phyloP scores from a whole-genome alignment of 1,284 basidiomycete genomes.

The Boletus smithii region DNA sequence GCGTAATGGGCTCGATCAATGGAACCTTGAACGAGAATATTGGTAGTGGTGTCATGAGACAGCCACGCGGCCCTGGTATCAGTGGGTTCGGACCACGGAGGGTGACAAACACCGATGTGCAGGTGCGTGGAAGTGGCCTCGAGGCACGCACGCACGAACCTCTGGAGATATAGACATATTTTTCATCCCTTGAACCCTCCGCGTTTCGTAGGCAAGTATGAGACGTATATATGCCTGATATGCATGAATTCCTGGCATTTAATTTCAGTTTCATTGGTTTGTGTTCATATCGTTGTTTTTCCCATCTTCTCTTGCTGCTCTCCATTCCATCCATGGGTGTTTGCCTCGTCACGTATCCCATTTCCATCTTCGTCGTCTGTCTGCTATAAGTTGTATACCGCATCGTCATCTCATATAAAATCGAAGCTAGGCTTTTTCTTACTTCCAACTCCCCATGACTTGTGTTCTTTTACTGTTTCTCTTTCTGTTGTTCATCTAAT shows the following conservation, averaged over 20 bases:
- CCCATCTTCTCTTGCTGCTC: slow-evolving; percentile 7
- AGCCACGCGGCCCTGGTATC: slow-evolving; percentile 73
- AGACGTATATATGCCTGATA: slow-evolving; percentile 26
- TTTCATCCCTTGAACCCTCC: not conserved
- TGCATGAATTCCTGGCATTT: slow-evolving; percentile 21
- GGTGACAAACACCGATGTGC: slow-evolving; percentile 51
- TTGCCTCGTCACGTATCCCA: slow-evolving; percentile 6
- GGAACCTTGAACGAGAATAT: slow-evolving; percentile 40
- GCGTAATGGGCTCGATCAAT: slow-evolving; percentile 47
- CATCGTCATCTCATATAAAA: slow-evolving; percentile 23
- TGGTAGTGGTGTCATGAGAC: slow-evolving; percentile 62
- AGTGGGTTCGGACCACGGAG: slow-evolving; percentile 68
- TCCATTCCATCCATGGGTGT: slow-evolving; percentile 8
- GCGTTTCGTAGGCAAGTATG: too few relatives aligned
- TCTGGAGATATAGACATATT: slow-evolving; percentile 63
- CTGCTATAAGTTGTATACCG: slow-evolving; percentile 31
- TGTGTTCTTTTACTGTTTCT: not conserved
- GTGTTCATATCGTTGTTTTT: slow-evolving; percentile 13
- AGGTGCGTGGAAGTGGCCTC: slow-evolving; percentile 57
- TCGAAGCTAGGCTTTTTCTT: slow-evolving; percentile 7
- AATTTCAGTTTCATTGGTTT: slow-evolving; percentile 15
- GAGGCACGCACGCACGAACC: slow-evolving; percentile 81
- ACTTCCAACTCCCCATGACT: not conserved
- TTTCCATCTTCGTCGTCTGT: not conserved
- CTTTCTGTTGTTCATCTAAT: not conserved